Percentiles rank a stretch among this genome's conserved stretches.
phyloP scores from a whole-genome alignment of 1,284 basidiomycete species.

The Xerocomus nothofagi region DNA sequence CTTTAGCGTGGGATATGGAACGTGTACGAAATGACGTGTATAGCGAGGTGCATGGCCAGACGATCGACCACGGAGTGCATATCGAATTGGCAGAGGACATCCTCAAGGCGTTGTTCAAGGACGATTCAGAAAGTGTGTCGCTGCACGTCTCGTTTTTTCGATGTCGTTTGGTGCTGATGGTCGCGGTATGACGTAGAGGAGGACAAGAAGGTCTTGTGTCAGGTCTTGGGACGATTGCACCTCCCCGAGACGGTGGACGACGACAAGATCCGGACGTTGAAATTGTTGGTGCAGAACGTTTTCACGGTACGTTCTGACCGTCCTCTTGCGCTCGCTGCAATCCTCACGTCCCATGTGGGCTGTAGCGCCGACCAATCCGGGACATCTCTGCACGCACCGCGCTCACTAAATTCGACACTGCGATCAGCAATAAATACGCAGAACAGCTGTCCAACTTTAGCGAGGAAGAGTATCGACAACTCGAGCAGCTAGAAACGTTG shows the following conservation, averaged over 20 bases:
- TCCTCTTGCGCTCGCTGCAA: neutral
- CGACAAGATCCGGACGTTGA: constrained; percentile 63
- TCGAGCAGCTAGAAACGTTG: constrained; percentile 57
- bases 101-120: constrained; percentile 58
- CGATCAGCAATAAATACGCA: constrained; percentile 70
- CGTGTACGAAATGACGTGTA: constrained; percentile 14
- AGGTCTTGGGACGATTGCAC: constrained; percentile 77
- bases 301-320: constrained; percentile 47
- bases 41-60: constrained; percentile 40
- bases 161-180: neutral
- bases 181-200: constrained; percentile 54
- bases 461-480: constrained; percentile 66
- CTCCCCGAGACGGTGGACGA: constrained; percentile 71
- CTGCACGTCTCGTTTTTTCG: neutral
- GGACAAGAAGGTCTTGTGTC: constrained; percentile 78
- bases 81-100: constrained; percentile 79
- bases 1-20: neutral
- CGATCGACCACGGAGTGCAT: constrained; percentile 61
- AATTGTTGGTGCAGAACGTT: constrained; percentile 63
- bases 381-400: constrained; percentile 79
- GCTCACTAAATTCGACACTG: constrained; percentile 70
- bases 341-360: no score
- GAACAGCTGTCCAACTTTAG: constrained; percentile 69
- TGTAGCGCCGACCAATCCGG: constrained; percentile 70
- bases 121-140: constrained; percentile 44